phyloP scores from a whole-genome alignment of 306 rosid species.

The Quercus berberidifolia region DNA sequence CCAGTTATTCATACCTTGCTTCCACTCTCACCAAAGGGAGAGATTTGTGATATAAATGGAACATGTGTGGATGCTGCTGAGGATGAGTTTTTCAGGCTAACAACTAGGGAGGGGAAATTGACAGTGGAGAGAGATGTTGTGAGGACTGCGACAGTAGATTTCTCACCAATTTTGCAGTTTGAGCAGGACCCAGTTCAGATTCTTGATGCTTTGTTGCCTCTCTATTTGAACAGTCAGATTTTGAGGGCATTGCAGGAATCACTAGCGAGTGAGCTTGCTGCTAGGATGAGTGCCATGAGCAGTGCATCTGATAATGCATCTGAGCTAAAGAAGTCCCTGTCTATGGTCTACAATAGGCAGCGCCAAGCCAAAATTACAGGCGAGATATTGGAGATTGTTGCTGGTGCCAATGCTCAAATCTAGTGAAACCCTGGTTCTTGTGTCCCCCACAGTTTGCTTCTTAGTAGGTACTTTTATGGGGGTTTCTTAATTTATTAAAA shows the following conservation, averaged over 20 bases:
- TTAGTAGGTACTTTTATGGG: constrained; percentile 33
- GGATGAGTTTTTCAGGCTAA: constrained; percentile 80
- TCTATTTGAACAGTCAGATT: constrained; percentile 82
- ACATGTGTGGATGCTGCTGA: constrained; percentile 85
- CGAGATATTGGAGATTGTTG: constrained; percentile 88
- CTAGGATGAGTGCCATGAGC: constrained; percentile 92
- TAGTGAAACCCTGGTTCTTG: constrained; percentile 4
- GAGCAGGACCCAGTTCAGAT: constrained; percentile 97
- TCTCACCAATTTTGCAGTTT: constrained; percentile 67
- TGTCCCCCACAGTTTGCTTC: constrained; percentile 20
- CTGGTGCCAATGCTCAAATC: constrained; percentile 67
- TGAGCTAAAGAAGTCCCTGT: constrained; percentile 65
- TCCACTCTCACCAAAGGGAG: constrained; percentile 89
- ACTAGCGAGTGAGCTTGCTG: constrained; percentile 85
- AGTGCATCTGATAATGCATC: constrained; percentile 70
- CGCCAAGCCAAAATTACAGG: constrained; percentile 94
- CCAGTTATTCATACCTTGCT: constrained; percentile 85
- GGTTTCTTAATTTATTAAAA: constrained; percentile 16
- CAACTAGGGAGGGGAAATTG: constrained; percentile 80
- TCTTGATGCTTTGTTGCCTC: constrained; percentile 79
- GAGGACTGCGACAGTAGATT: constrained; percentile 50
- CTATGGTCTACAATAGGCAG: constrained; percentile 57
- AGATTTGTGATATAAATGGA: constrained; percentile 80
- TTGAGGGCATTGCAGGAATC: constrained; percentile 92
- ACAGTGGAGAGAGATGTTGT: constrained; percentile 70